Evolutionary conservation across 768 basidiomycete genomes (phyloP).

Genomic region (Collybia sp.): DNA sequence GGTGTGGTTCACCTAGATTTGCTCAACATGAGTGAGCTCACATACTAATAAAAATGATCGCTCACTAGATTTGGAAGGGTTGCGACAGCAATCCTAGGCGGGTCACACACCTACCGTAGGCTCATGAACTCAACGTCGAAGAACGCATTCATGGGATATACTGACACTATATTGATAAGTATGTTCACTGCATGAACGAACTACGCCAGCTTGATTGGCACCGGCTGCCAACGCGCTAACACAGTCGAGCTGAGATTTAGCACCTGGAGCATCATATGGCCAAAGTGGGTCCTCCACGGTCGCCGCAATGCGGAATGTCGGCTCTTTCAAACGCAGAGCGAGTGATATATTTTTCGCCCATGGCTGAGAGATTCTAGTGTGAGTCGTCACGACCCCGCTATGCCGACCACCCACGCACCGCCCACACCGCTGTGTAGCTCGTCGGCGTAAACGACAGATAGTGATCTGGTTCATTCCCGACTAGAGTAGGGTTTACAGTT

Average conservation of each 20-base stretch:
- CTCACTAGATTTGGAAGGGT: slow-evolving; percentile 45
- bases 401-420: slow-evolving; percentile 21
- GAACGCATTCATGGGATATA: not conserved
- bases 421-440: slow-evolving; percentile 41
- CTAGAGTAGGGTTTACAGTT: slow-evolving; percentile 17
- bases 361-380: slow-evolving; percentile 20
- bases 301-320: slow-evolving; percentile 44
- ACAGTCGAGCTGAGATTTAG: slow-evolving; percentile 40
- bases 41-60: not conserved
- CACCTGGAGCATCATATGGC: slow-evolving; percentile 41
- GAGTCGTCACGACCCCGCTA: not conserved
- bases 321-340: slow-evolving; percentile 28
- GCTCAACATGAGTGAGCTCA: slow-evolving; percentile 1
- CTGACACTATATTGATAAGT: slow-evolving; percentile 50
- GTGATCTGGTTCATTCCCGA: slow-evolving; percentile 55
- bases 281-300: slow-evolving; percentile 48
- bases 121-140: too few relatives aligned
- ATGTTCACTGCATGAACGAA: slow-evolving; percentile 46
- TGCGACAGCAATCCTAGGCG: slow-evolving; percentile 36
- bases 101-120: slow-evolving; percentile 32
- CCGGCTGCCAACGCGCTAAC: slow-evolving; percentile 45
- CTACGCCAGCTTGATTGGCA: slow-evolving; percentile 33
- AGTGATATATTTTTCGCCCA: slow-evolving; percentile 46
- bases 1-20: slow-evolving; percentile 47
- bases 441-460: slow-evolving; percentile 38